phyloP scores from a whole-genome alignment of 306 rosid genomes.

The Acacia confusa region DNA sequence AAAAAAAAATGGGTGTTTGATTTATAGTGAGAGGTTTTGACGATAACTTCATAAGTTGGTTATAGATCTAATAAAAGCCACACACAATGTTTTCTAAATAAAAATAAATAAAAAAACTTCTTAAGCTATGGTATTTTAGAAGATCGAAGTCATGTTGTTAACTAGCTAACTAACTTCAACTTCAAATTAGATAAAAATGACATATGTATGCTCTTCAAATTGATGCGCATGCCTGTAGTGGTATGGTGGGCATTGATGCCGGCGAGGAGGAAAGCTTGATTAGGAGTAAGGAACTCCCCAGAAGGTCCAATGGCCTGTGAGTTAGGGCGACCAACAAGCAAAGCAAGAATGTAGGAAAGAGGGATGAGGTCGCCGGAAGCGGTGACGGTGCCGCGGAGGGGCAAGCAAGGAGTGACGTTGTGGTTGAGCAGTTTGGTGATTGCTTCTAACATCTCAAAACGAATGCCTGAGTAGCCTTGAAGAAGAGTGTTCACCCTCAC shows the following conservation, averaged over 20 bases:
- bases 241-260: slow-evolving; percentile 22
- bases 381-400: slow-evolving; percentile 49
- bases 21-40: no score
- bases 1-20: no score
- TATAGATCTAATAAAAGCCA: no score
- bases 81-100: no score
- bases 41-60: no score
- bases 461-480: slow-evolving; percentile 40
- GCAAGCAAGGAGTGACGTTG: slow-evolving; percentile 43
- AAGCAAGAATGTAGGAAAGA: slow-evolving; percentile 43
- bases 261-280: slow-evolving; percentile 37
- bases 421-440: slow-evolving; percentile 48
- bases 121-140: no score
- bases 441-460: slow-evolving; percentile 51
- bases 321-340: slow-evolving; percentile 40
- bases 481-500: slow-evolving; percentile 27
- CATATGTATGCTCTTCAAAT: no score
- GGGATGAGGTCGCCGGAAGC: slow-evolving; percentile 54
- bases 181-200: no score
- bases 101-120: no score
- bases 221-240: not conserved
- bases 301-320: slow-evolving; percentile 36
- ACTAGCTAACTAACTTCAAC: no score
- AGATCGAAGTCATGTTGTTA: no score
- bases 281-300: no score